Conservation (phyloP, 2,329 filamentous ascomycete genomes). For the Neoscytalidium dimidiatum region DNA sequence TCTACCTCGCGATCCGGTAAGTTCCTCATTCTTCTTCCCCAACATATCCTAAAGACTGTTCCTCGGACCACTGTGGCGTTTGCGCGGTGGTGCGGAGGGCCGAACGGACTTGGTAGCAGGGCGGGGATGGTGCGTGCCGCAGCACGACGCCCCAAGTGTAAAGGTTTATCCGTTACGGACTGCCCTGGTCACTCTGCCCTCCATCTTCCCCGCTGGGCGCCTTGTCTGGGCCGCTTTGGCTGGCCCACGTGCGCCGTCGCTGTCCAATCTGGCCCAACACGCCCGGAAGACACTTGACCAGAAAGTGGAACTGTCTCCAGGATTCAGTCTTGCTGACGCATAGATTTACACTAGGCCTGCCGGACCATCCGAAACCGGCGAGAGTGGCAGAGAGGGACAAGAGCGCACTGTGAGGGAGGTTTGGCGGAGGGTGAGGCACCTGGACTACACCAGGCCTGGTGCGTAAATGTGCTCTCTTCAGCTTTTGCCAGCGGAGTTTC, state of each 20-base stretch:
- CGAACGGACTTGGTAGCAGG: neutral
- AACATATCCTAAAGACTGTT: neutral
- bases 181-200: neutral
- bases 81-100: constrained; percentile 19
- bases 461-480: constrained; percentile 42
- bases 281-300: neutral
- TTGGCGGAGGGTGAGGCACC: constrained; percentile 66
- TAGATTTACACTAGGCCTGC: constrained; percentile 56
- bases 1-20: constrained; percentile 71
- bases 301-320: neutral
- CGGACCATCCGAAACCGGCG: constrained; percentile 56
- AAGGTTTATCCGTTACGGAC: constrained; percentile 17
- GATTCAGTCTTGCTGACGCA: neutral
- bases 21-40: constrained; percentile 19
- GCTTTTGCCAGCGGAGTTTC: neutral
- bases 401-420: constrained; percentile 71
- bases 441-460: constrained; percentile 70
- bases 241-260: neutral
- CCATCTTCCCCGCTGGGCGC: neutral
- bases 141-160: neutral
- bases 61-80: neutral
- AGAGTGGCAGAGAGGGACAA: constrained; percentile 67
- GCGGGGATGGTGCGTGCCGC: neutral
- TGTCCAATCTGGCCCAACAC: neutral
- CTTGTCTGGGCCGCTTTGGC: neutral